Evolutionary conservation across 208 protist genomes (phyloP).

Genomic region (Baffinella frigidus): DNA sequence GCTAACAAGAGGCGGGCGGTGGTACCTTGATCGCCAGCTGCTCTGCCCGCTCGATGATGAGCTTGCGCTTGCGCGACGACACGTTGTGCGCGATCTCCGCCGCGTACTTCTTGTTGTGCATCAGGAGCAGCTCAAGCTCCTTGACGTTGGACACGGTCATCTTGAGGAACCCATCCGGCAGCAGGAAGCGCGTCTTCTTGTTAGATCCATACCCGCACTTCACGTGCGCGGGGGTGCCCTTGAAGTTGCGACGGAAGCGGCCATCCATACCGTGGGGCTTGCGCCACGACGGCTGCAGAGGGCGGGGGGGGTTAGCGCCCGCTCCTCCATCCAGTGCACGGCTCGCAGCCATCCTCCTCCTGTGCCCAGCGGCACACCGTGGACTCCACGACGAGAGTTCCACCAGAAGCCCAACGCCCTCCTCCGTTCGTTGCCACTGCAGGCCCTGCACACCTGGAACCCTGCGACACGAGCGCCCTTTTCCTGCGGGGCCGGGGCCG

Average conservation of each 20-base stretch:
- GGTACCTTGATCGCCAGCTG: constrained; percentile 95
- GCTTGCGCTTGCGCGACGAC: constrained; percentile 89
- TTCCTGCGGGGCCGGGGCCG: too few species aligned
- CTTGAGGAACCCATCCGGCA: constrained; percentile 94
- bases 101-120: constrained; percentile 99
- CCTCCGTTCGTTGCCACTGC: background rate
- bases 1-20: background rate
- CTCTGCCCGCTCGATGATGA: constrained; percentile 93
- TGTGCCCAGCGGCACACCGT: too few species aligned
- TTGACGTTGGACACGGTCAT: constrained; percentile 82
- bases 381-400: too few species aligned
- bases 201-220: constrained; percentile 98
- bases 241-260: constrained; percentile 92
- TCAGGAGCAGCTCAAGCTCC: constrained; percentile 98
- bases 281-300: constrained; percentile 84
- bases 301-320: too few species aligned
- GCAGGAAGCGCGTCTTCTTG: constrained; percentile 91
- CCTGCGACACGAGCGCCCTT: background rate
- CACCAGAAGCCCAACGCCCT: too few species aligned
- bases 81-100: constrained; percentile 93
- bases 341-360: too few species aligned
- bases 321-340: too few species aligned
- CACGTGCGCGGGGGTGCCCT: constrained; percentile 91
- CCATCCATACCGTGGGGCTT: constrained; percentile 98
- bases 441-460: background rate